Conservation (phyloP, 352 stramenopile genomes). For the Blastocystis sp. region DNA sequence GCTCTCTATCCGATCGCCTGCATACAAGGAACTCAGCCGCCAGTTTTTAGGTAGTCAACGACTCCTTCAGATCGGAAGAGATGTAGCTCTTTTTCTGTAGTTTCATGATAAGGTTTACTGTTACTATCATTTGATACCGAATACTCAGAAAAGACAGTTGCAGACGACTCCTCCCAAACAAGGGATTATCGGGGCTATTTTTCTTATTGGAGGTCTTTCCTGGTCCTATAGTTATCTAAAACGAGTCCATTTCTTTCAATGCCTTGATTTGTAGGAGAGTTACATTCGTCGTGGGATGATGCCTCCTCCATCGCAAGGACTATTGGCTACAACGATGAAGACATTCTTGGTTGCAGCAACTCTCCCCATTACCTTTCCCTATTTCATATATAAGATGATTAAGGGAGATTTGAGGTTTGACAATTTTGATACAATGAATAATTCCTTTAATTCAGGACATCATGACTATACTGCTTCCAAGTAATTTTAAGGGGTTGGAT, state of each 20-base stretch:
- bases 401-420: slow-evolving; percentile 5
- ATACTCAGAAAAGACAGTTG: slow-evolving; percentile 18
- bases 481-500: neutral
- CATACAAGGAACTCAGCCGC: neutral
- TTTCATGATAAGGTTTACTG: neutral
- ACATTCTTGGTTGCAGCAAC: slow-evolving; percentile 32
- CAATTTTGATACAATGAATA: neutral
- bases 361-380: slow-evolving; percentile 34
- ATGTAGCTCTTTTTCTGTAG: neutral
- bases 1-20: neutral
- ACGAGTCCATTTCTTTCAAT: neutral
- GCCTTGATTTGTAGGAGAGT: slow-evolving; percentile 7
- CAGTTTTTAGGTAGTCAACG: neutral
- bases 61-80: neutral
- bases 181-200: slow-evolving; percentile 29
- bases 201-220: slow-evolving; percentile 23
- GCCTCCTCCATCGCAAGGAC: neutral
- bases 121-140: slow-evolving; percentile 14
- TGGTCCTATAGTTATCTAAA: slow-evolving; percentile 58
- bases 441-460: neutral
- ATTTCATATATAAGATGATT: slow-evolving; percentile 2
- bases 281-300: slow-evolving; percentile 30
- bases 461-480: neutral
- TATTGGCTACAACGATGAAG: neutral
- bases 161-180: slow-evolving; percentile 36